Percentiles rank a stretch among this genome's conserved stretches.
Evolutionary conservation across 352 stramenopile species (phyloP).

Genomic region (Phytophthora melonis): DNA sequence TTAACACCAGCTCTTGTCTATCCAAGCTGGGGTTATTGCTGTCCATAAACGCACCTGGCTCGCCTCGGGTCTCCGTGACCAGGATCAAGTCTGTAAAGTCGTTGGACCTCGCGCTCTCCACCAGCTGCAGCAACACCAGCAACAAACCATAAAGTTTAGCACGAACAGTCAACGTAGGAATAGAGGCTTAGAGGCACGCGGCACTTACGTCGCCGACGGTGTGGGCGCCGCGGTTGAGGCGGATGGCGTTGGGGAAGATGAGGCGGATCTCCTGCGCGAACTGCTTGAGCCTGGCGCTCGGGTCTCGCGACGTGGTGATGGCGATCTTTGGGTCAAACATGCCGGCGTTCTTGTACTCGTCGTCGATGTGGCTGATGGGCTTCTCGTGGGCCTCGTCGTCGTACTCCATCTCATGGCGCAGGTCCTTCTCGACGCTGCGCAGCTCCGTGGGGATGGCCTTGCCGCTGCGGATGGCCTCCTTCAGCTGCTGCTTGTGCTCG

Average conservation of each 20-base stretch:
- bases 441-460: slow-evolving; percentile 99
- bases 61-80: slow-evolving; percentile 98
- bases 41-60: slow-evolving; percentile 79
- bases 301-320: slow-evolving; percentile 98
- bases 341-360: slow-evolving; percentile 99
- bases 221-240: slow-evolving; percentile 97
- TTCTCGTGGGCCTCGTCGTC: slow-evolving; percentile 92
- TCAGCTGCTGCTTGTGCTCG: slow-evolving; percentile 98
- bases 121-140: slow-evolving; percentile 77
- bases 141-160: not conserved
- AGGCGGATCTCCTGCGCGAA: slow-evolving; percentile 99
- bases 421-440: slow-evolving; percentile 91
- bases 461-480: slow-evolving; percentile 93
- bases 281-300: slow-evolving; percentile 98
- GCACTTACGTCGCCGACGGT: slow-evolving; percentile 89
- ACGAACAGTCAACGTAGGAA: not conserved
- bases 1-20: not conserved
- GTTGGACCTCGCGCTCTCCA: slow-evolving; percentile 95
- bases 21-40: not conserved
- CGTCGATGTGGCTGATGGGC: slow-evolving; percentile 95
- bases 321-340: slow-evolving; percentile 98
- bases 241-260: slow-evolving; percentile 98
- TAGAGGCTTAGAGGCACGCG: not conserved
- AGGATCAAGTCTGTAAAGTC: slow-evolving; percentile 99
- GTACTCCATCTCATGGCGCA: slow-evolving; percentile 94